A percentile compares a stretch with the other conserved stretches of the same genome.
These are phyloP conservation scores for Aspergillus hiratsukae DNA, from an alignment of 2,329 filamentous ascomycete genomes.

Conservation along the genomic window DNA sequence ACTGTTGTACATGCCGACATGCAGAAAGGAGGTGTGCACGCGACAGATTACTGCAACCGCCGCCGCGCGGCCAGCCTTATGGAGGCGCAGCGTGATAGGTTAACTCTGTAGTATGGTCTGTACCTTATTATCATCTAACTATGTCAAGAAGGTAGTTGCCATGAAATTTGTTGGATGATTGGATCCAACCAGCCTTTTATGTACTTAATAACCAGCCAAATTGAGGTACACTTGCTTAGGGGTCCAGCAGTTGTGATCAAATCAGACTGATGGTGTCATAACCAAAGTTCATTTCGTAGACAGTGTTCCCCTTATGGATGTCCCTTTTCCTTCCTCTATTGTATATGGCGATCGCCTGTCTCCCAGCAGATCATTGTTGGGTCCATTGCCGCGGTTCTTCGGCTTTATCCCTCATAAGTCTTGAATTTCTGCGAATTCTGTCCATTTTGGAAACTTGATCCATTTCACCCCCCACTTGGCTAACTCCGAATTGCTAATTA, in stretches of 20 bases:
- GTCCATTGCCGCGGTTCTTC: too few species aligned
- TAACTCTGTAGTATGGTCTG: too few species aligned
- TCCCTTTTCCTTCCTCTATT: neutral
- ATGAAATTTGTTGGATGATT: neutral
- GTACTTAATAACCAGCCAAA: neutral
- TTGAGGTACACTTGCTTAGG: neutral
- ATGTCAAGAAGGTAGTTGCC: too few species aligned
- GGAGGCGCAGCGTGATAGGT: neutral
- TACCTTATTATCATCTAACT: too few species aligned
- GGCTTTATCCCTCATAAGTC: neutral
- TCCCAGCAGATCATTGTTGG: too few species aligned
- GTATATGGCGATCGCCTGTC: neutral
- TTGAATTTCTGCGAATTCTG: too few species aligned
- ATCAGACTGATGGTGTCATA: neutral
- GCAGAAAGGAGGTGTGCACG: neutral
- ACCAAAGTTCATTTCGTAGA: neutral
- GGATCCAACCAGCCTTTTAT: neutral
- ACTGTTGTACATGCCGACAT: neutral
- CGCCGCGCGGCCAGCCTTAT: neutral
- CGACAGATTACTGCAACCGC: neutral
- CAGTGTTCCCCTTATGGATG: neutral
- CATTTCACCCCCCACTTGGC: neutral
- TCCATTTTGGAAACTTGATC: too few species aligned
- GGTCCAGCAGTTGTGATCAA: neutral
- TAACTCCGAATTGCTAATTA: neutral